Conservation (phyloP, 768 basidiomycete species). For the Rhizopogon sp. region DNA sequence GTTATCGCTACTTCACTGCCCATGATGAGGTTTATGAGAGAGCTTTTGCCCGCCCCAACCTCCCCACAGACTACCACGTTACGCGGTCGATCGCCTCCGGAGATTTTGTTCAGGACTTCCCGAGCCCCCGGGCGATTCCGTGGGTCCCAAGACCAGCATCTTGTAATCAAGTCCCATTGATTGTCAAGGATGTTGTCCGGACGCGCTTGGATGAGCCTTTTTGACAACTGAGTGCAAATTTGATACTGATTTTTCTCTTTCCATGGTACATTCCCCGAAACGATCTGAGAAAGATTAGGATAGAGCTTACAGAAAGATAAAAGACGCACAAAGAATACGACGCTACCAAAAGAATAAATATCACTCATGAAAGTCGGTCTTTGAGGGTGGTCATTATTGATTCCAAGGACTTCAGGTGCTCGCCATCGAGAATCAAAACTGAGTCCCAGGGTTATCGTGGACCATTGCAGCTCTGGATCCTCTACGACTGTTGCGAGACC, state of each 20-base stretch:
- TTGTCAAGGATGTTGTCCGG: neutral
- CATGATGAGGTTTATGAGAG: constrained; percentile 37
- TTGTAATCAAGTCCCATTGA: neutral
- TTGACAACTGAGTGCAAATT: neutral
- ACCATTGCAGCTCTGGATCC: constrained; percentile 9
- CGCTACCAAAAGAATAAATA: constrained; percentile 32
- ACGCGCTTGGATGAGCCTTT: neutral
- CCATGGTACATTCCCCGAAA: neutral
- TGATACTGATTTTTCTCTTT: neutral
- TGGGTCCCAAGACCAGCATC: neutral
- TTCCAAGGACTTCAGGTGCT: constrained; percentile 26
- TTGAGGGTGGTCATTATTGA: constrained; percentile 17
- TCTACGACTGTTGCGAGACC: constrained; percentile 36
- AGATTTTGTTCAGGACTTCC: neutral
- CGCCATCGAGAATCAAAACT: constrained; percentile 30
- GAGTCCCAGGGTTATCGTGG: neutral
- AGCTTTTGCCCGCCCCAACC: constrained; percentile 38
- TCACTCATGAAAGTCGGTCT: constrained; percentile 23
- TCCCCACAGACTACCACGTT: constrained; percentile 42
- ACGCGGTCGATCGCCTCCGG: neutral
- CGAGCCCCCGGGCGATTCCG: neutral
- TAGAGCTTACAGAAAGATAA: no score
- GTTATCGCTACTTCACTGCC: constrained; percentile 23
- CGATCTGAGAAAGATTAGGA: neutral
- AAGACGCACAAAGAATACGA: constrained; percentile 8